Evolutionary conservation across 2,329 filamentous ascomycete species (phyloP).

Genomic region (Celoporthe dispersa): DNA sequence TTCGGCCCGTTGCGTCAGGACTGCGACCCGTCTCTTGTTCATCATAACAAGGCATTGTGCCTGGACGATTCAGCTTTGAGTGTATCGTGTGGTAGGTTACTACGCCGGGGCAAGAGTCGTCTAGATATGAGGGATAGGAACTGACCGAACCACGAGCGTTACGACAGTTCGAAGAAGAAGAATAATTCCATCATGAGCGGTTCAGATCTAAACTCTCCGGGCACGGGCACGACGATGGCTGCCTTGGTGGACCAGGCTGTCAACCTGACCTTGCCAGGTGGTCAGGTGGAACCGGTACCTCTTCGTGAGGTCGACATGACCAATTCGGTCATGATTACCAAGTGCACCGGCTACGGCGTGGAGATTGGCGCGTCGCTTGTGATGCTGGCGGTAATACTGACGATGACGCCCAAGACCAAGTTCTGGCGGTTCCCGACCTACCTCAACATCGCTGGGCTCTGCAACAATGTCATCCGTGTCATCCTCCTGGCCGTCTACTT

Average conservation of each 20-base stretch:
- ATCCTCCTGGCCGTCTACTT: conserved; percentile 63
- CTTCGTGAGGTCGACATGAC: conserved; percentile 37
- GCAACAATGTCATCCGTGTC: conserved; percentile 64
- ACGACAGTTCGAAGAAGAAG: not conserved
- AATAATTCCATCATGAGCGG: conserved; percentile 1
- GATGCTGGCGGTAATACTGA: conserved; percentile 67
- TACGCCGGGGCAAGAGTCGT: not conserved
- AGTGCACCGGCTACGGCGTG: conserved; percentile 66
- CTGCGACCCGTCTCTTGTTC: not conserved
- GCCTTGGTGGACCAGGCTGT: conserved; percentile 16
- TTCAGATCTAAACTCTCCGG: not conserved
- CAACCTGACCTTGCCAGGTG: conserved; percentile 16
- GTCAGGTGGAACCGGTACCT: conserved; percentile 7
- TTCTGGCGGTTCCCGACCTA: conserved; percentile 66
- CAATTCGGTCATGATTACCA: conserved; percentile 40
- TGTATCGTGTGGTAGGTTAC: not conserved
- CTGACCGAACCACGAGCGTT: not conserved
- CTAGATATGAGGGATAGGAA: no score
- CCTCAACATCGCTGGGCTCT: conserved; percentile 66
- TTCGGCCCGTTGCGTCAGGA: not conserved
- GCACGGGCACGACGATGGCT: not conserved
- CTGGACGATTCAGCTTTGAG: no score
- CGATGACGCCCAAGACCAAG: conserved; percentile 70
- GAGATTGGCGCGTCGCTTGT: conserved; percentile 72
- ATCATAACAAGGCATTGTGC: not conserved